These are phyloP conservation scores for Inga leiocalycina DNA, from an alignment of 306 rosid genomes.

Conservation along the genomic window DNA sequence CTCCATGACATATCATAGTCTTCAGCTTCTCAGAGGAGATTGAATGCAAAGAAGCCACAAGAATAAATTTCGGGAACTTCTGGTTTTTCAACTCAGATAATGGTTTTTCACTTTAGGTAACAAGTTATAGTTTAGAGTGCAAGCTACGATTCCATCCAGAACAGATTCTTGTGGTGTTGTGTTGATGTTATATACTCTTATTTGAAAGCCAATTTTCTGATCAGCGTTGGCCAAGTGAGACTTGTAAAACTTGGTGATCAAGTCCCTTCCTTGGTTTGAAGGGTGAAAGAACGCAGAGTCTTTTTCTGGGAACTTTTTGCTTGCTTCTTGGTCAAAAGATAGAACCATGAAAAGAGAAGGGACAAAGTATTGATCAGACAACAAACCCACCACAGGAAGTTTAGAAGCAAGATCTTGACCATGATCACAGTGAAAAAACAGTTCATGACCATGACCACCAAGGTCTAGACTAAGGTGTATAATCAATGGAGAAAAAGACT, in stretches of 20 bases:
- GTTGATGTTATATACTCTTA: not conserved
- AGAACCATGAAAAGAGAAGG: slow-evolving; percentile 52
- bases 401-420: slow-evolving; percentile 39
- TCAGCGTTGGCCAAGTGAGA: slow-evolving; percentile 1
- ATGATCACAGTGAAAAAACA: slow-evolving; percentile 51
- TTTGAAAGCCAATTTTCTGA: slow-evolving; percentile 9
- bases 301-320: slow-evolving; percentile 3
- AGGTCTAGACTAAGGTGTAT: slow-evolving; percentile 47
- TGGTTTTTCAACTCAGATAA: slow-evolving; percentile 11
- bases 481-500: slow-evolving; percentile 7
- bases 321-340: slow-evolving; percentile 37
- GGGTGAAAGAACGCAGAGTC: slow-evolving; percentile 1
- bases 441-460: slow-evolving; percentile 40
- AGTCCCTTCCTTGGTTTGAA: not conserved
- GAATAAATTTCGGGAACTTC: slow-evolving; percentile 39
- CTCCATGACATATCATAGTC: slow-evolving; percentile 45
- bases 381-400: slow-evolving; percentile 48
- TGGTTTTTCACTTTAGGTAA: slow-evolving; percentile 36
- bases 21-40: slow-evolving; percentile 45
- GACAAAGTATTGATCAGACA: slow-evolving; percentile 46
- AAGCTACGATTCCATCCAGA: slow-evolving; percentile 44
- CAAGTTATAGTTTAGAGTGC: slow-evolving; percentile 36
- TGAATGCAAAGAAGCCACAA: slow-evolving; percentile 43
- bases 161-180: slow-evolving; percentile 22
- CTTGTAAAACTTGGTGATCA: slow-evolving; percentile 31